Conservation (phyloP, 2,329 filamentous ascomycete species). For the Calonectria naviculata region DNA sequence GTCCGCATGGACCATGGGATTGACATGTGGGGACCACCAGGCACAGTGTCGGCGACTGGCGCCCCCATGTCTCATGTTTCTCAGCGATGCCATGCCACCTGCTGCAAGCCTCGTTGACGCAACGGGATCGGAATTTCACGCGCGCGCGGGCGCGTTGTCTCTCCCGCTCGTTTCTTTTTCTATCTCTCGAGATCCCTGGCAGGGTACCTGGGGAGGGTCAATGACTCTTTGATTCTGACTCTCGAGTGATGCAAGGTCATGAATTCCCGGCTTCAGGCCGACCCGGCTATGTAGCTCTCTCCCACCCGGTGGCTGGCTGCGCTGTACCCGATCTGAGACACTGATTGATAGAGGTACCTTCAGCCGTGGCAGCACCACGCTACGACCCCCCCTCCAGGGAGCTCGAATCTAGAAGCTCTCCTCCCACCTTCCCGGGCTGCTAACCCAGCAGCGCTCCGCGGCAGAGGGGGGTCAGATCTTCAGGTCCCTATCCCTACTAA, state of each 20-base stretch:
- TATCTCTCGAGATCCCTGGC: not conserved
- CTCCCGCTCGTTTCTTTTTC: slow-evolving; percentile 11
- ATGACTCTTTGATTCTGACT: not conserved
- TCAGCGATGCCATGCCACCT: slow-evolving; percentile 18
- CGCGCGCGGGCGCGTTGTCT: no score
- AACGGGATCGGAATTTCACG: slow-evolving; percentile 14
- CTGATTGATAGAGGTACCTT: not conserved
- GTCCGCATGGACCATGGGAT: slow-evolving; percentile 35
- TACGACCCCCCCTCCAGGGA: not conserved
- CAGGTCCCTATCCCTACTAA: slow-evolving; percentile 6
- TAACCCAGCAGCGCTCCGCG: not conserved
- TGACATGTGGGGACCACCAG: slow-evolving; percentile 19
- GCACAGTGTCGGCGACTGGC: slow-evolving; percentile 4
- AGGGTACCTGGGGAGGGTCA: not conserved
- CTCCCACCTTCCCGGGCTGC: not conserved
- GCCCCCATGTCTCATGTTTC: slow-evolving; percentile 5
- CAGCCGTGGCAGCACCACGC: not conserved
- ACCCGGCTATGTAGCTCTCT: slow-evolving; percentile 8
- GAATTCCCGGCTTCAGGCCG: slow-evolving; percentile 19
- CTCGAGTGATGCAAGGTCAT: not conserved
- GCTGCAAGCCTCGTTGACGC: slow-evolving; percentile 26
- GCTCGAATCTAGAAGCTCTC: not conserved
- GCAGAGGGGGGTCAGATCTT: slow-evolving; percentile 10
- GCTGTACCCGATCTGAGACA: slow-evolving; percentile 2
- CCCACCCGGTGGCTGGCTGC: slow-evolving; percentile 8